Evolutionary conservation across 129 eudicot species (phyloP), one percentile per base, ranked within the genome.

Genomic region (Mikania micrantha): DNA sequence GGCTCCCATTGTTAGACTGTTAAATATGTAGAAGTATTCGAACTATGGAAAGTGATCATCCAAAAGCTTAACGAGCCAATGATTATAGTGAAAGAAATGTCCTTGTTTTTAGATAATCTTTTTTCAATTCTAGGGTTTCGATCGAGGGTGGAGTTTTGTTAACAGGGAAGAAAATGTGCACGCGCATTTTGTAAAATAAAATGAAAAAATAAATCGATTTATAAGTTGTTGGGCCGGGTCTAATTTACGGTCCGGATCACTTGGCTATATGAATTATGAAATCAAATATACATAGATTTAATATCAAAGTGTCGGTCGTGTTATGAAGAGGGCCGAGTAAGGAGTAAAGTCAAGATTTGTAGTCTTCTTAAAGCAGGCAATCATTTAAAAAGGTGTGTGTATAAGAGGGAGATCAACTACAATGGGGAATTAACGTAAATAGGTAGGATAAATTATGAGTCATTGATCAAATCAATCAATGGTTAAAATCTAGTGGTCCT

Each of bases 1-100:
- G 0, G 99, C 99, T 54, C 99, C 99, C 99, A 94, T 90, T 74
- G 74, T 28, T 59, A 52, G 67, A 39, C 57, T 68, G 29, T 39
- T 80, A 60, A 54, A 49, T 66, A 44, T 57, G 57, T 60, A 66
- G 25, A 38, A 60, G 56, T 49, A 44, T 62, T 70, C 56, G 48
- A 44, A 29, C 34, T 54, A 20, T 50, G 38, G 22, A 59, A 64
- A 57, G 34, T 62, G 34, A 74, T 59, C 83, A 79, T 73, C 50
- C 80, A 79, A 81, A 69, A 60, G 42, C 77, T 78, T 76, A 54
- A 64, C 68, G 38, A 56, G 73, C 9, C 9, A 34, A 32, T 40
- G 12, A 20, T 20, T 27, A 11, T 7, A 25, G 34, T 24, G 22
- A 31, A 2, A 13, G 57, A 44, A 24, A 66, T 13, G 56, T 45